A percentile compares a stretch with the other conserved stretches of the same genome.
phyloP scores from a whole-genome alignment of 2,329 filamentous ascomycete species.

The Cordyceps sp. region DNA sequence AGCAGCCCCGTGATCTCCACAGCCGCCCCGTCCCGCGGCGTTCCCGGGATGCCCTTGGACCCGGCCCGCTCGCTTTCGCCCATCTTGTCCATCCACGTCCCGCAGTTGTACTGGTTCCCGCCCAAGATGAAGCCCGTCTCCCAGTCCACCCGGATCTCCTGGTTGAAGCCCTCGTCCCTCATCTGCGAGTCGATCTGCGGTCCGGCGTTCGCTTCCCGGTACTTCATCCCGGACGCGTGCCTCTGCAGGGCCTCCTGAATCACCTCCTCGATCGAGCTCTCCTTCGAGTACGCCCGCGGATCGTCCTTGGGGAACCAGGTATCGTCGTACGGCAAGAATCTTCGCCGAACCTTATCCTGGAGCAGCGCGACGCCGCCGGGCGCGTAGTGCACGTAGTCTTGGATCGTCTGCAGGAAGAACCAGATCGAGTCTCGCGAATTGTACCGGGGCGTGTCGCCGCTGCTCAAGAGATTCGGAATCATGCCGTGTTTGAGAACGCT shows the following conservation, averaged over 20 bases:
- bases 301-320: constrained; percentile 82
- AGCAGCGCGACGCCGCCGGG: constrained; percentile 62
- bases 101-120: constrained; percentile 86
- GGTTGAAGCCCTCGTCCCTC: constrained; percentile 81
- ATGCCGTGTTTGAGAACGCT: constrained; percentile 96
- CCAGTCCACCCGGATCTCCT: constrained; percentile 86
- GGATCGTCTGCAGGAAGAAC: constrained; percentile 94
- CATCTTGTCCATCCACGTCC: constrained; percentile 99
- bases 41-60: constrained; percentile 86
- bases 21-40: constrained; percentile 89
- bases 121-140: constrained; percentile 78
- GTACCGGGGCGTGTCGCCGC: constrained; percentile 74
- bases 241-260: constrained; percentile 88
- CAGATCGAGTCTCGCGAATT: constrained; percentile 93
- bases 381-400: constrained; percentile 74
- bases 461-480: constrained; percentile 87
- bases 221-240: constrained; percentile 80
- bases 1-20: constrained; percentile 88
- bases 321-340: constrained; percentile 91
- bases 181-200: constrained; percentile 82
- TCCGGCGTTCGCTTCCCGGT: constrained; percentile 88
- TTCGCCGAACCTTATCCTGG: constrained; percentile 59
- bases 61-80: constrained; percentile 86
- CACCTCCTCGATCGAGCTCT: constrained; percentile 72
- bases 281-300: constrained; percentile 65